Conservation (phyloP, 306 rosid genomes). For the Acacia acuminata region DNA sequence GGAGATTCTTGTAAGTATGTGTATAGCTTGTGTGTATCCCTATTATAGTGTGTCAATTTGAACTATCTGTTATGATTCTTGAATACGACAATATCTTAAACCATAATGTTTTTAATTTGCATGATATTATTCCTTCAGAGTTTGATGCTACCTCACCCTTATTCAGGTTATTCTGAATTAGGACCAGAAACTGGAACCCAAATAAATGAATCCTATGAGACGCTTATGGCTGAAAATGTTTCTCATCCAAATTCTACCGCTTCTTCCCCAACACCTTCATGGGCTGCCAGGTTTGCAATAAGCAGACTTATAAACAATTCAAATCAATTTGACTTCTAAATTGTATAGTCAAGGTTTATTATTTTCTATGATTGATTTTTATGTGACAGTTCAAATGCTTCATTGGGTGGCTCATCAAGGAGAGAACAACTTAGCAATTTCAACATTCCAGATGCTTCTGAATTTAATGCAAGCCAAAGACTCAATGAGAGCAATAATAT, state of each 20-base stretch:
- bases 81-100: neutral
- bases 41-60: slow-evolving; percentile 4
- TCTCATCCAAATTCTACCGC: slow-evolving; percentile 48
- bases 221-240: slow-evolving; percentile 47
- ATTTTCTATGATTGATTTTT: slow-evolving; percentile 10
- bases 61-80: neutral
- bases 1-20: slow-evolving; percentile 80
- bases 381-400: slow-evolving; percentile 52
- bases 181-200: slow-evolving; percentile 55
- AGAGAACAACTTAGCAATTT: slow-evolving; percentile 42
- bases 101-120: neutral
- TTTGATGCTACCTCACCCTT: no score
- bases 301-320: slow-evolving; percentile 12
- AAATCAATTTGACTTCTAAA: neutral
- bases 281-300: slow-evolving; percentile 56
- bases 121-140: neutral
- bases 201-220: slow-evolving; percentile 53
- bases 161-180: slow-evolving; percentile 57
- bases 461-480: no score
- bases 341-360: neutral
- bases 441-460: no score
- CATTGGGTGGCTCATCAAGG: slow-evolving; percentile 68
- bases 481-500: no score
- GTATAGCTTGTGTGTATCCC: neutral
- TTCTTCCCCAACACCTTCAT: slow-evolving; percentile 51